phyloP scores from a whole-genome alignment of 495 filamentous ascomycete species.

The Jackrogersella multiformis region DNA sequence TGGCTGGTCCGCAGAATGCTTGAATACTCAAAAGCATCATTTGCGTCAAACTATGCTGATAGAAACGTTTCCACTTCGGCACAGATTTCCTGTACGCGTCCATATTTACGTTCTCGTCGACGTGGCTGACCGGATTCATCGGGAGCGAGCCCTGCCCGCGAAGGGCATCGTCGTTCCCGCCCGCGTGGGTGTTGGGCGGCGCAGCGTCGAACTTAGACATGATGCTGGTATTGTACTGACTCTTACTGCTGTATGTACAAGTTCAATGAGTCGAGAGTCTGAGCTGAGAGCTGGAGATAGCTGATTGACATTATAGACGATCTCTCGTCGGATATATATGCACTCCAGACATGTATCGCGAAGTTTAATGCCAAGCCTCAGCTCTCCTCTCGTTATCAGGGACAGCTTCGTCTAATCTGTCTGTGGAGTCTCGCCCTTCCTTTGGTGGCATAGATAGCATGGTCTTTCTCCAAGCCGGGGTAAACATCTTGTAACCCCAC shows the following conservation, averaged over 20 bases:
- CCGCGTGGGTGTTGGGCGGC: conserved; percentile 33
- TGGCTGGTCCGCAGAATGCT: conserved; percentile 38
- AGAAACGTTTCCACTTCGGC: conserved; percentile 32
- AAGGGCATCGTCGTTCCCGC: conserved; percentile 31
- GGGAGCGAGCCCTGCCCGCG: conserved; percentile 32
- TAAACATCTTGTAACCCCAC: conserved; percentile 27
- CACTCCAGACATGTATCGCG: conserved; percentile 19
- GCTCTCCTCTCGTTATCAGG: conserved; percentile 22
- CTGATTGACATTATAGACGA: conserved; percentile 1
- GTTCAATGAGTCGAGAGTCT: background rate
- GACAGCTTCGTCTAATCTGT: conserved; percentile 25
- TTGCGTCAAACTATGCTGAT: conserved; percentile 38
- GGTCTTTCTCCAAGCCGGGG: conserved; percentile 23
- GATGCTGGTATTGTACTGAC: background rate
- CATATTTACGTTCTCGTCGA: conserved; percentile 36
- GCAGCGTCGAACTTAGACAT: conserved; percentile 43
- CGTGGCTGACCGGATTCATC: conserved; percentile 26
- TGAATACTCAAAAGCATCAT: conserved; percentile 37
- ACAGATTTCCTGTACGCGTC: conserved; percentile 28
- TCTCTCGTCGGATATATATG: conserved; percentile 24
- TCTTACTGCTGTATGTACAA: background rate
- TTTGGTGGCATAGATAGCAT: conserved; percentile 15
- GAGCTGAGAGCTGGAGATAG: background rate
- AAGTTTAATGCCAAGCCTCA: conserved; percentile 17
- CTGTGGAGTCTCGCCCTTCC: conserved; percentile 19